Percentiles rank a stretch among this genome's conserved stretches.
phyloP scores from a whole-genome alignment of 1,284 basidiomycete species.

The Austropuccinia psidii region DNA sequence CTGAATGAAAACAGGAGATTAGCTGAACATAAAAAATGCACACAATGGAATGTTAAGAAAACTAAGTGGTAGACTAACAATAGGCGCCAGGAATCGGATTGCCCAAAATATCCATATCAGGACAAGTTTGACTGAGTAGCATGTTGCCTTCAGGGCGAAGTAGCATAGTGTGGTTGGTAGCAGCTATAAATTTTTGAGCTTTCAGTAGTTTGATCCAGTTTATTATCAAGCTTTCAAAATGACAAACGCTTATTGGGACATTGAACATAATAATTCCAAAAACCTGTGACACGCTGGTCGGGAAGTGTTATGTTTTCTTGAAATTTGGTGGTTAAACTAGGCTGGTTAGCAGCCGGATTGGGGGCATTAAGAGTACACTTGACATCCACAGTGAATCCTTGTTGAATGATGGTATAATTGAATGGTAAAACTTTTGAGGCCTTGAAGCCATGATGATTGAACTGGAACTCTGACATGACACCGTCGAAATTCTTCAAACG shows the following conservation, averaged over 20 bases:
- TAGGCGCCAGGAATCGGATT: not conserved
- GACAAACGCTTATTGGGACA: not conserved
- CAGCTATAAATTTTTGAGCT: not conserved
- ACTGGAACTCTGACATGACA: not conserved
- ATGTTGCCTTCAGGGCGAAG: not conserved
- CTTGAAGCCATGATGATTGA: not conserved
- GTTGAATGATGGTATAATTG: constrained; percentile 28
- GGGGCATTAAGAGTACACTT: not conserved
- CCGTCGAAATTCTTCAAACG: not conserved
- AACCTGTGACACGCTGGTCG: not conserved
- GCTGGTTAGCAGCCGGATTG: not conserved
- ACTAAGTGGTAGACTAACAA: not conserved
- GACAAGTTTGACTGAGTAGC: constrained; percentile 3
- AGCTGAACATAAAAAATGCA: not conserved
- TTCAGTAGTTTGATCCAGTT: too few species aligned
- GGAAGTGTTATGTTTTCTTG: constrained; percentile 5
- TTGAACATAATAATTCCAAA: constrained; percentile 9
- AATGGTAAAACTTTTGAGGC: constrained; percentile 9
- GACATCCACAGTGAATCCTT: constrained; percentile 17
- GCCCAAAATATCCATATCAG: not conserved
- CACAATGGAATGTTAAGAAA: not conserved
- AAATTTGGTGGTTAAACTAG: not conserved
- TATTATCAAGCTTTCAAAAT: too few species aligned
- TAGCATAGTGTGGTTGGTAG: not conserved
- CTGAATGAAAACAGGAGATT: not conserved